phyloP scores from a whole-genome alignment of 2,329 filamentous ascomycete species.

The Diaporthe citrichinensis region DNA sequence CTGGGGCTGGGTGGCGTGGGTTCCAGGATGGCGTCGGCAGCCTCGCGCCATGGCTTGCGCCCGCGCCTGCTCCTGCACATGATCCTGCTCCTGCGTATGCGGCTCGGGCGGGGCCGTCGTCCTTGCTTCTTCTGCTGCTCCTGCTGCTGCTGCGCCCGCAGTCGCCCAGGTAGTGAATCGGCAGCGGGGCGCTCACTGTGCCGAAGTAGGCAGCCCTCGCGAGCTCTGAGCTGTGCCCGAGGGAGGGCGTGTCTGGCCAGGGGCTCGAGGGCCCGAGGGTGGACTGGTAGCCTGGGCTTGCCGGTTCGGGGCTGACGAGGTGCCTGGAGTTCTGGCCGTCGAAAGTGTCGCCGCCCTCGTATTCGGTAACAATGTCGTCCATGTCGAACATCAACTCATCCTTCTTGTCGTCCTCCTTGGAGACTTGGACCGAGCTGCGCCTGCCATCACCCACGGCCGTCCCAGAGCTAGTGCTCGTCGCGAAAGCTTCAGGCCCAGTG shows the following conservation, averaged over 20 bases:
- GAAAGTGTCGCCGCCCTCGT: neutral
- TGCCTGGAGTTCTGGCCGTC: neutral
- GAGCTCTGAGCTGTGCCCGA: constrained; percentile 16
- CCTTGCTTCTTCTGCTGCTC: constrained; percentile 6
- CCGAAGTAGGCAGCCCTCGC: constrained; percentile 30
- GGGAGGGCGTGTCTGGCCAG: constrained; percentile 15
- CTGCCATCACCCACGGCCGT: too few relatives aligned
- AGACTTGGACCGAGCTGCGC: neutral
- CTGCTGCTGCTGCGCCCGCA: neutral
- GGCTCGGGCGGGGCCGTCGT: constrained; percentile 25
- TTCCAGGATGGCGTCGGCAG: neutral
- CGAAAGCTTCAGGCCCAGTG: neutral
- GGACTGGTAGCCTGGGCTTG: neutral
- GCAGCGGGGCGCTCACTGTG: constrained; percentile 24
- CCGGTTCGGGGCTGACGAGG: neutral
- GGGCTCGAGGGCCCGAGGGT: constrained; percentile 1
- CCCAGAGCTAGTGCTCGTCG: neutral
- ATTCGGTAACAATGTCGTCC: neutral
- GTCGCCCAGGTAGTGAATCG: constrained; percentile 18
- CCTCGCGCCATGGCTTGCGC: neutral
- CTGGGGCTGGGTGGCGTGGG: neutral
- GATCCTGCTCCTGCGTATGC: constrained; percentile 1
- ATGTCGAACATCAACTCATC: neutral
- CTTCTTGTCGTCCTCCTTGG: neutral
- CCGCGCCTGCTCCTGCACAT: neutral